Evolutionary conservation across 1,139 yeast genomes (phyloP).

Genomic region (Tardiomyces depauwii): DNA sequence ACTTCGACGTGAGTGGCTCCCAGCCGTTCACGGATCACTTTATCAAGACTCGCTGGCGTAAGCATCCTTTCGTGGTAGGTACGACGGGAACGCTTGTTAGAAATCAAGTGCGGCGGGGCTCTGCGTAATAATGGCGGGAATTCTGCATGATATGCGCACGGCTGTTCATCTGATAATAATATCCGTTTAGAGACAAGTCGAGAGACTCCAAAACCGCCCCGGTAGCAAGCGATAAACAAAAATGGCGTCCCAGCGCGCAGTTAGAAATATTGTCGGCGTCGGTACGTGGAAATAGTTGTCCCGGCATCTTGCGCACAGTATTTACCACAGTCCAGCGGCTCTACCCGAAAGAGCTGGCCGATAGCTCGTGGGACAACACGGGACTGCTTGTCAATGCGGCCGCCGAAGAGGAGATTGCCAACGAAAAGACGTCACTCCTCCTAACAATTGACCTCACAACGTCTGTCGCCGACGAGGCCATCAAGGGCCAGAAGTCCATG

Average conservation of each 20-base stretch:
- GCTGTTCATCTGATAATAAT: not conserved
- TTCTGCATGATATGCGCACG: not conserved
- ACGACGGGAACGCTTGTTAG: not conserved
- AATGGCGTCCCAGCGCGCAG: slow-evolving; percentile 10
- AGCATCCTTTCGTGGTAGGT: slow-evolving; percentile 5
- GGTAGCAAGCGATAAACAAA: too few relatives aligned
- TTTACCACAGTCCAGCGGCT: slow-evolving; percentile 42
- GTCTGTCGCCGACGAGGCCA: slow-evolving; percentile 78
- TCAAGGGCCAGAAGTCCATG: slow-evolving; percentile 35
- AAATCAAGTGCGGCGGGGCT: too few relatives aligned
- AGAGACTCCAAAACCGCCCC: too few relatives aligned
- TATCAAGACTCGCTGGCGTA: slow-evolving; percentile 18
- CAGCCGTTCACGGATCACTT: slow-evolving; percentile 21
- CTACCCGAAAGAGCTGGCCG: slow-evolving; percentile 71
- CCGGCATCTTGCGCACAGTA: not conserved
- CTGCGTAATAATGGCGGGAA: too few relatives aligned
- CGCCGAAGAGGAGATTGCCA: slow-evolving; percentile 5
- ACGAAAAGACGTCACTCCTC: slow-evolving; percentile 36
- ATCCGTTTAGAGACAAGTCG: not conserved
- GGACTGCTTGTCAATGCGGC: slow-evolving; percentile 51
- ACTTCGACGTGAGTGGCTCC: slow-evolving; percentile 28
- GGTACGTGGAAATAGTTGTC: slow-evolving; percentile 5
- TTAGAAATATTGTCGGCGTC: slow-evolving; percentile 7
- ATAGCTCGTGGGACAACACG: slow-evolving; percentile 86
- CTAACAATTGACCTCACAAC: slow-evolving; percentile 80